phyloP scores from a whole-genome alignment of 83 land plant genomes.

The Diphasiastrum complanatum region DNA sequence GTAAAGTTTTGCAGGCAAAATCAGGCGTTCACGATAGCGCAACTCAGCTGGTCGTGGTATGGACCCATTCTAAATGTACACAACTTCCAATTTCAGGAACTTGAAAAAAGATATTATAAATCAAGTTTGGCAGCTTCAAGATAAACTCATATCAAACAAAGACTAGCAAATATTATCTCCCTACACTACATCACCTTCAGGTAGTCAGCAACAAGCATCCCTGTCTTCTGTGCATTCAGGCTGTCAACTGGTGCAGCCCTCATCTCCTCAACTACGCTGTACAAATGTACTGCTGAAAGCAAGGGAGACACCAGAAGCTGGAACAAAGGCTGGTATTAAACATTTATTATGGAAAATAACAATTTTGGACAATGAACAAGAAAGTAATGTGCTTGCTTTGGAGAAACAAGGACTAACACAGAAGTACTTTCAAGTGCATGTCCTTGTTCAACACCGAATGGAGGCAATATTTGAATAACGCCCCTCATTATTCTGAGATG shows the following conservation, averaged over 20 bases:
- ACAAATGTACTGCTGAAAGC: slow-evolving; percentile 3
- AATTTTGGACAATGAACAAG: too few species aligned
- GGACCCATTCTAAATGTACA: neutral
- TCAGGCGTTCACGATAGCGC: slow-evolving; percentile 2
- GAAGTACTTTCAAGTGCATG: too few species aligned
- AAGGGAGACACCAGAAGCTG: slow-evolving; percentile 14
- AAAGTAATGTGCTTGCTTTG: too few species aligned
- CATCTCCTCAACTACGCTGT: slow-evolving; percentile 14
- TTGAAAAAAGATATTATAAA: too few species aligned
- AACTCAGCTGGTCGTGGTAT: slow-evolving; percentile 1
- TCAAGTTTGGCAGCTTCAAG: too few species aligned
- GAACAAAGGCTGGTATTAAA: too few species aligned
- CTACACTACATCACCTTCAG: neutral
- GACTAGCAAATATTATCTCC: neutral
- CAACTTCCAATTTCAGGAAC: too few species aligned
- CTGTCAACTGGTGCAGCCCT: slow-evolving; percentile 10
- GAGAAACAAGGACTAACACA: too few species aligned
- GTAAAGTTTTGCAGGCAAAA: neutral
- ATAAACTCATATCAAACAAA: neutral
- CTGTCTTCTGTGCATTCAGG: slow-evolving; percentile 5
- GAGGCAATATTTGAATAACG: too few species aligned
- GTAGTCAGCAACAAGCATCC: slow-evolving; percentile 3
- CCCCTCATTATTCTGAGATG: too few species aligned
- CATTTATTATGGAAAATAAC: too few species aligned
- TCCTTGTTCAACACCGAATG: too few species aligned